phyloP scores from a whole-genome alignment of 2,329 filamentous ascomycete genomes.

The Xylaria sp. region DNA sequence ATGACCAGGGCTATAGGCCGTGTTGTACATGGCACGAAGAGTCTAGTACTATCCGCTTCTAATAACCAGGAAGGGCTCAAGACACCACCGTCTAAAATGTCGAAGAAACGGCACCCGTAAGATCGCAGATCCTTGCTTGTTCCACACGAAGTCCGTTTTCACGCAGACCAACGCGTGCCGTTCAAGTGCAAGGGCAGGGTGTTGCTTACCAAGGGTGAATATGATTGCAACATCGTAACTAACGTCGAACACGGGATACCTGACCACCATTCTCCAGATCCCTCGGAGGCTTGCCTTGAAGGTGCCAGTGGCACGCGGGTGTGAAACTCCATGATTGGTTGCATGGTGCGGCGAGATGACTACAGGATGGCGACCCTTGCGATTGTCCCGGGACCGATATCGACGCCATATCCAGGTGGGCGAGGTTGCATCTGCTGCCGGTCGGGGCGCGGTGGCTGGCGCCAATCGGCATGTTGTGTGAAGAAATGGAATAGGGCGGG shows the following conservation, averaged over 20 bases:
- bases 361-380: slow-evolving; percentile 25
- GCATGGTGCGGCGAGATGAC: slow-evolving; percentile 9
- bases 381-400: slow-evolving; percentile 24
- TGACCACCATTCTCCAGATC: slow-evolving; percentile 15
- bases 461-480: not conserved
- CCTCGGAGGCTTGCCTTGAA: slow-evolving; percentile 4
- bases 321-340: slow-evolving; percentile 5
- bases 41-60: too few species aligned
- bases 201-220: slow-evolving; percentile 19
- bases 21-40: too few species aligned
- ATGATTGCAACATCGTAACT: slow-evolving; percentile 25
- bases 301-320: slow-evolving; percentile 6
- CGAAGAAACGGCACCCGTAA: too few species aligned
- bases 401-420: slow-evolving; percentile 4
- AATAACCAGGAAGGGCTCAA: too few species aligned
- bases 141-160: too few species aligned
- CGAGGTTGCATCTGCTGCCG: not conserved
- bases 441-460: not conserved
- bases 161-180: too few species aligned
- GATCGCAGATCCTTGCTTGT: too few species aligned
- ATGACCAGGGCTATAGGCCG: not conserved
- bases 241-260: slow-evolving; percentile 23
- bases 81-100: too few species aligned
- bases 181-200: not conserved
- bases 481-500: slow-evolving; percentile 5